phyloP scores from a whole-genome alignment of 2,329 filamentous ascomycete species.

The Herpotrichia juniperi region DNA sequence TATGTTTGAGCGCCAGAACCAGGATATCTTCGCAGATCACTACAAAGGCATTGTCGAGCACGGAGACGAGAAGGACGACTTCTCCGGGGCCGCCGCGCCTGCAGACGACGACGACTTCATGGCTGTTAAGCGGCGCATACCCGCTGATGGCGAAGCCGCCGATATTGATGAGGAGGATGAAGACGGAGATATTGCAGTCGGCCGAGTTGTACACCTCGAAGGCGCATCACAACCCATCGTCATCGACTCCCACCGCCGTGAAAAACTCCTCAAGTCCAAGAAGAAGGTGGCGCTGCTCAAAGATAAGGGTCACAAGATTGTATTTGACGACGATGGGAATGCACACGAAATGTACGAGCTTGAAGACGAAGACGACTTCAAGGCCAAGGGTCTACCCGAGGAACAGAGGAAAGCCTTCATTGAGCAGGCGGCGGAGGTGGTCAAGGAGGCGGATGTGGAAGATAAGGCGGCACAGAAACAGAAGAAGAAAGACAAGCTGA shows the following conservation, averaged over 20 bases:
- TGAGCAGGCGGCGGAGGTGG: conserved; percentile 73
- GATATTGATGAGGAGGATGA: conserved; percentile 52
- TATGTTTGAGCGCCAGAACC: conserved; percentile 97
- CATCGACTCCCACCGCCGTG: conserved; percentile 91
- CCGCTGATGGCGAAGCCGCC: conserved; percentile 65
- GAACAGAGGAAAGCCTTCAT: conserved; percentile 79
- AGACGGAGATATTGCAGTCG: conserved; percentile 48
- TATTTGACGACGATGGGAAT: conserved; percentile 92
- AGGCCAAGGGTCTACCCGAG: conserved; percentile 73
- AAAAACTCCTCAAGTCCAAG: conserved; percentile 94
- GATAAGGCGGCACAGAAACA: conserved; percentile 83
- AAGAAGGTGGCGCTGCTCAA: conserved; percentile 92
- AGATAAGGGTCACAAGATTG: conserved; percentile 80
- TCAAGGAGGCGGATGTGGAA: conserved; percentile 75
- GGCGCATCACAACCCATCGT: conserved; percentile 73
- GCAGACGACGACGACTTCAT: conserved; percentile 83
- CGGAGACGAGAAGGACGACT: conserved; percentile 48
- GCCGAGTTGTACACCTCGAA: conserved; percentile 67
- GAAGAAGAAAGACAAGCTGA: conserved; percentile 77
- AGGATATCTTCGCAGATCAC: conserved; percentile 92
- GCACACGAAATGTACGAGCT: conserved; percentile 87
- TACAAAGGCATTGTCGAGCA: conserved; percentile 83
- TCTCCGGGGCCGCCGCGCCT: conserved; percentile 37
- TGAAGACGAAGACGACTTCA: conserved; percentile 82
- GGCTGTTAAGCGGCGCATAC: conserved; percentile 85